These are phyloP conservation scores for Purpureocillium takamizusanense DNA, from an alignment of 2,329 filamentous ascomycete species.

Conservation along the genomic window DNA sequence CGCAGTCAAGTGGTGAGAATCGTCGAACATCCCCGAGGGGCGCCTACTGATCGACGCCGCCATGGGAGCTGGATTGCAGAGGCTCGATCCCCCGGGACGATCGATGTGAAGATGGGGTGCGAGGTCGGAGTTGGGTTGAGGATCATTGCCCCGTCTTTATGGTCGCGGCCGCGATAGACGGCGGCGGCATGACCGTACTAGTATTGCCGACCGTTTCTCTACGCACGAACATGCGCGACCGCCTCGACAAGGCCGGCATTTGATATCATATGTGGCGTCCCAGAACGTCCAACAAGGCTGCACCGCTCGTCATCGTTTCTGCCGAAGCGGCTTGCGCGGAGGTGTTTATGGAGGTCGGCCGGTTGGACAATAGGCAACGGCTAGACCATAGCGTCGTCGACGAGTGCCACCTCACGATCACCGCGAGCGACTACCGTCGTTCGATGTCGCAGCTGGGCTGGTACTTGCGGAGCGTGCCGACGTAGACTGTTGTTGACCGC, in stretches of 20 bases:
- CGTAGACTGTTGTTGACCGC: too few relatives aligned
- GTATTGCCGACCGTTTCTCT: background rate
- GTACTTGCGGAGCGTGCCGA: too few relatives aligned
- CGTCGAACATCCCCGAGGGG: too few relatives aligned
- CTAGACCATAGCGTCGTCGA: background rate
- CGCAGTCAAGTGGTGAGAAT: too few relatives aligned
- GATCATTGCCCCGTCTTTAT: constrained; percentile 11
- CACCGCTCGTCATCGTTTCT: background rate
- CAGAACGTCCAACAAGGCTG: background rate
- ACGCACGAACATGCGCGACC: background rate
- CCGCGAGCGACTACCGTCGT: too few relatives aligned
- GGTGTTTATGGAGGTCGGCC: background rate
- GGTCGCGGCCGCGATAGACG: background rate
- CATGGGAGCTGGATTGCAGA: too few relatives aligned
- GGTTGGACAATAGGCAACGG: background rate
- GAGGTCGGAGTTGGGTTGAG: constrained; percentile 17
- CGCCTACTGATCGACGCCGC: too few relatives aligned
- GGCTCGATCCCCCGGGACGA: constrained; percentile 23
- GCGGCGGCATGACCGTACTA: background rate
- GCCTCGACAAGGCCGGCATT: background rate
- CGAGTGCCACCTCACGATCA: background rate
- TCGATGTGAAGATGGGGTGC: constrained; percentile 32
- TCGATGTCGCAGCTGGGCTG: too few relatives aligned
- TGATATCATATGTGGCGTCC: background rate
- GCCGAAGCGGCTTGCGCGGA: background rate